Evolutionary conservation across 140 eudicot genomes (phyloP), one percentile per base, ranked within the genome.

Genomic region (Senecio squalidus): DNA sequence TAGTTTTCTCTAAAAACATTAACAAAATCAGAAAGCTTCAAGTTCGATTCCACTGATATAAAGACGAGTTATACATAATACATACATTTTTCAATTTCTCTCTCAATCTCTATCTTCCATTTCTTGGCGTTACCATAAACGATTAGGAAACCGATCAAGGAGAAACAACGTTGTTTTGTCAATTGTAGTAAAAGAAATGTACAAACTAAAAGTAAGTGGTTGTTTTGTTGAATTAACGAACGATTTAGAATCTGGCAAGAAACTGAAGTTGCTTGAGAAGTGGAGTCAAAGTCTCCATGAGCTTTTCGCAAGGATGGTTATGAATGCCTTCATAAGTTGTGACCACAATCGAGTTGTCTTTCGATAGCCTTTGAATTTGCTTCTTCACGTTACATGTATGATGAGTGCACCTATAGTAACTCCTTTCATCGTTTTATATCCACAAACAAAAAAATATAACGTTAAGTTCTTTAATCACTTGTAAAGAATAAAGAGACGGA

Each of bases 251-350:
- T 71, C 83, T 75, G 7, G 99, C 68, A 71, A 92, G 99, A 76
- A 92, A 92, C 59, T 92, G 99, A 64, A 92, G 96, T 72, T 92
- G 99, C 83, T 78, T 84, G 54, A 92, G 83, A 57, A 92, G 86
- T 26, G 99, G 99, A 67, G 82, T 80, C 66, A 88, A 65, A 15
- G 99, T 87, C 74, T 92, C 99, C 99, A 88, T 92, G 29, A 92
- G 85, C 64, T 92, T 92, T 82, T 92, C 96, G 49, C 93, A 84
- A 25, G 99, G 96, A 71, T 92, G 99, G 58, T 92, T 92, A 73
- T 92, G 94, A 44, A 76, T 74, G 48, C 94, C 90, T 53, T 81
- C 96, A 23, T 81, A 84, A 13, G 94, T 84, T 31, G 94, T 84
- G 48, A 84, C 94, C 51, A 88, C 96, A 40, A 84, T 69, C 24